Base-by-base conservation (phyloP, 306 rosid genomes). In the Urtica urens region DNA sequence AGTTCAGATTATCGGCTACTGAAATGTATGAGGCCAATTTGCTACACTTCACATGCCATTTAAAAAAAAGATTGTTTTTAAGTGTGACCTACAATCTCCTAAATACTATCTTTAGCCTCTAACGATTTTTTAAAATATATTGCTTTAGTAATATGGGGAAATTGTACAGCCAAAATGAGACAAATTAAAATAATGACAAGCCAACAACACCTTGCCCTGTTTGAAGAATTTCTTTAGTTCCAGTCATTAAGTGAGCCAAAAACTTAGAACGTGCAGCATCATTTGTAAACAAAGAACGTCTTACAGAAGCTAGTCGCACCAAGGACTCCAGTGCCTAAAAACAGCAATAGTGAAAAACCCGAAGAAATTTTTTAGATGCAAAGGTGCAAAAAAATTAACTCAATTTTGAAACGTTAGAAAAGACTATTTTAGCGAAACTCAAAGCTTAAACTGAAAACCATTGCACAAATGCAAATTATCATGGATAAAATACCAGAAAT, bases 251-350 rank as follows among this genome's bases (percentile, higher is more conserved):
- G 77, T 90, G 94, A 52, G 93, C 95, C 95, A 90, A 78, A 75
- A 84, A 90, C 72, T 85, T 79, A 20, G 99, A 90, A 60, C 99
- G 99, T 35, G 93, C 78, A 55, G 95, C 94, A 68, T 90, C 99
- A 67, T 75, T 90, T 57, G 95, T 75, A 79, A 90, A 90, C 79
- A 90, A 71, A 59, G 99, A 90, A 60, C 99, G 99, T 65, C 99
- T 81, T 59, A 90, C 87, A 71, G 99, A 90, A 57, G 99, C 94
- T 38, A 90, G 79, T 62, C 95, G 95, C 78, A 85, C 95, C 92
- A 90, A 82, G 95, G 95, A 90, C 81, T 85, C 99, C 77, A 90
- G 70, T 72, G 99, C 95, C 99, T 90, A 69, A 55, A 80, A 74
- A 74, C 66, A 68, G 73, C 76, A 72, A 53, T 23, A 53, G 56